These are phyloP conservation scores for Botrytis medusae DNA, from an alignment of 2,329 filamentous ascomycete genomes.

Conservation along the genomic window DNA sequence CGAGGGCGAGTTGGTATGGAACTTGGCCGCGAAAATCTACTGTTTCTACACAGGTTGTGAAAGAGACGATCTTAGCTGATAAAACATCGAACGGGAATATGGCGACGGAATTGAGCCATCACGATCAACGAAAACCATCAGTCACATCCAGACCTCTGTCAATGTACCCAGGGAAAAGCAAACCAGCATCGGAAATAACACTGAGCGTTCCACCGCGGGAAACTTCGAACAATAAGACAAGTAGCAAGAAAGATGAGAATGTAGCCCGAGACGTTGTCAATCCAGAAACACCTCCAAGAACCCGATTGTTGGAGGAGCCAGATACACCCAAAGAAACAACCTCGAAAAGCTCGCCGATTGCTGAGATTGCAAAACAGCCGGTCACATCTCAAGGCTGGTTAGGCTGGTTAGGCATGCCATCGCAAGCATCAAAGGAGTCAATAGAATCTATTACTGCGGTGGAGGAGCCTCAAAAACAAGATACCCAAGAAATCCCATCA, in stretches of 20 bases:
- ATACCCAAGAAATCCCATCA: conserved; percentile 6
- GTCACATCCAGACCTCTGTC: conserved; percentile 35
- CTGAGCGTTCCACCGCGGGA: conserved; percentile 30
- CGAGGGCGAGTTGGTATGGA: conserved; percentile 57
- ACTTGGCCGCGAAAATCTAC: conserved; percentile 55
- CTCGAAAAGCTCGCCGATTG: neutral
- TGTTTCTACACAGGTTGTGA: conserved; percentile 59
- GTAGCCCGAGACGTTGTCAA: conserved; percentile 4
- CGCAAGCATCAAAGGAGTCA: conserved; percentile 22
- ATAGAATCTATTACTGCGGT: conserved; percentile 19
- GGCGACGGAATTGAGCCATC: conserved; percentile 35
- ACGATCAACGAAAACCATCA: conserved; percentile 34
- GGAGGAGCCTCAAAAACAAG: conserved; percentile 16
- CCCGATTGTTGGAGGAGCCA: conserved; percentile 10
- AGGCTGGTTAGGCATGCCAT: conserved; percentile 49
- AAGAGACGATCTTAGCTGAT: conserved; percentile 59
- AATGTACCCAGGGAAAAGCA: conserved; percentile 40
- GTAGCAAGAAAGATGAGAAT: conserved; percentile 21
- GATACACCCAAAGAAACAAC: conserved; percentile 13
- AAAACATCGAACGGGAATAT: conserved; percentile 35
- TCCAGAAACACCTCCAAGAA: conserved; percentile 11
- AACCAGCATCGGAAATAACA: conserved; percentile 39
- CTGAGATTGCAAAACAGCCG: conserved; percentile 26
- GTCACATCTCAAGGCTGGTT: conserved; percentile 52
- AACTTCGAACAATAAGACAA: conserved; percentile 18